Evolutionary conservation across 2,329 filamentous ascomycete genomes (phyloP).

Genomic region (Pestalotiopsis sp.): DNA sequence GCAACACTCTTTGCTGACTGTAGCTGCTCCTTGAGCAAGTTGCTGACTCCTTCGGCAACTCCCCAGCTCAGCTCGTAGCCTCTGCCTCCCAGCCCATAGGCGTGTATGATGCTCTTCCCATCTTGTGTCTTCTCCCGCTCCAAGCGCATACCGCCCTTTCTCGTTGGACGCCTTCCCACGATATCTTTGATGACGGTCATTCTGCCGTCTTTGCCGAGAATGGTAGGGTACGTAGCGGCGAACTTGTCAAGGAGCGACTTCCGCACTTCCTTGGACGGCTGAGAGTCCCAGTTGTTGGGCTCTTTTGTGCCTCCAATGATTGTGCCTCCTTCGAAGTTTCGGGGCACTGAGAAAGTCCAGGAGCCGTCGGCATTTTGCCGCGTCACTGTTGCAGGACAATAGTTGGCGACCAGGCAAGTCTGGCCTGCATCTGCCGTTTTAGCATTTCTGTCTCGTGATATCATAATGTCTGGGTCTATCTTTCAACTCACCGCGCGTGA

Average conservation of each 20-base stretch:
- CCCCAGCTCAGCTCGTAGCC: conserved; percentile 66
- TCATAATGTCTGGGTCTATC: neutral
- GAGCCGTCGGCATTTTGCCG: conserved; percentile 64
- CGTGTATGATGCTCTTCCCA: conserved; percentile 46
- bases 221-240: conserved; percentile 30
- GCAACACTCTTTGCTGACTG: neutral
- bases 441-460: neutral
- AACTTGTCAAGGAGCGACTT: conserved; percentile 45
- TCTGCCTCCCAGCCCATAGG: conserved; percentile 63
- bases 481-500: conserved; percentile 40
- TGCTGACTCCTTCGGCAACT: conserved; percentile 52
- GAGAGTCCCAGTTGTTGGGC: conserved; percentile 54
- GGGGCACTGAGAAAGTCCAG: conserved; percentile 66
- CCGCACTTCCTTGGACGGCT: conserved; percentile 49
- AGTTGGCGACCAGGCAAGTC: conserved; percentile 46
- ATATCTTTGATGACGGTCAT: conserved; percentile 42
- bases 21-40: conserved; percentile 35
- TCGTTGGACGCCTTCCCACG: conserved; percentile 48
- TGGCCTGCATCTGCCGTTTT: conserved; percentile 36
- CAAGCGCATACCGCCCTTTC: conserved; percentile 52
- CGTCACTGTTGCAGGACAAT: conserved; percentile 47
- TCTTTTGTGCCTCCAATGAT: conserved; percentile 70
- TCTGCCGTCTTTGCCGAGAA: conserved; percentile 26
- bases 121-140: conserved; percentile 46
- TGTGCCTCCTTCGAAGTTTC: conserved; percentile 64